phyloP scores from a whole-genome alignment of 73 alveolate genomes.

The Paramecium biaurelia region DNA sequence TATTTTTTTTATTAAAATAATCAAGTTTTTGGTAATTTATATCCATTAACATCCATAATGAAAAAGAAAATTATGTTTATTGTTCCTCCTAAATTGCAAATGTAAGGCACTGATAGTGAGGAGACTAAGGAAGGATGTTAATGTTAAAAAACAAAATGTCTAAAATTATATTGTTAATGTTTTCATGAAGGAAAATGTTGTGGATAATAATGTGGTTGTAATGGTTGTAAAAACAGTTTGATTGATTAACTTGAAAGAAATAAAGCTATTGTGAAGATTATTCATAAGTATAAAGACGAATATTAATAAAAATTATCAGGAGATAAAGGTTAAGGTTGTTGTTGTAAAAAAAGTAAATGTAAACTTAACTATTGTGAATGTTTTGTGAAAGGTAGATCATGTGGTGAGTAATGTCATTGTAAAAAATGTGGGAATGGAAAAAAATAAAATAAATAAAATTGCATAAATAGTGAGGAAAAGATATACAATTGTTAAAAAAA shows the following conservation, averaged over 20 bases:
- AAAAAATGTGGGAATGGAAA: not conserved
- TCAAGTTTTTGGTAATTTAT: not conserved
- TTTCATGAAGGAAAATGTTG: not conserved
- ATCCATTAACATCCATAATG: not conserved
- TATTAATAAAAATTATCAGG: not conserved
- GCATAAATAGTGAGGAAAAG: not conserved
- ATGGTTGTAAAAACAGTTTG: not conserved
- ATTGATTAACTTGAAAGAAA: not conserved
- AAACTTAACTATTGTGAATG: not conserved
- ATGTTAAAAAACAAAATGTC: not conserved
- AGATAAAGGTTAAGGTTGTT: not conserved
- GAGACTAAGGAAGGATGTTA: not conserved
- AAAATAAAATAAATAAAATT: not conserved
- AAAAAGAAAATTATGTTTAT: not conserved
- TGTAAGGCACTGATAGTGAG: not conserved
- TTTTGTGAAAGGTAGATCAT: not conserved
- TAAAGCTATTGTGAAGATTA: not conserved
- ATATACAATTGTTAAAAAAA: not conserved
- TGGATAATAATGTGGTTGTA: not conserved
- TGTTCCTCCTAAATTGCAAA: not conserved
- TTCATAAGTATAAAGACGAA: not conserved
- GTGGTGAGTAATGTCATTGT: not conserved
- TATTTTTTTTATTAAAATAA: not conserved
- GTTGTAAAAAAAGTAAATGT: not conserved
- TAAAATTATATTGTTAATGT: not conserved